phyloP scores from a whole-genome alignment of 2,329 filamentous ascomycete species.

The Trichoderma brevicompactum region DNA sequence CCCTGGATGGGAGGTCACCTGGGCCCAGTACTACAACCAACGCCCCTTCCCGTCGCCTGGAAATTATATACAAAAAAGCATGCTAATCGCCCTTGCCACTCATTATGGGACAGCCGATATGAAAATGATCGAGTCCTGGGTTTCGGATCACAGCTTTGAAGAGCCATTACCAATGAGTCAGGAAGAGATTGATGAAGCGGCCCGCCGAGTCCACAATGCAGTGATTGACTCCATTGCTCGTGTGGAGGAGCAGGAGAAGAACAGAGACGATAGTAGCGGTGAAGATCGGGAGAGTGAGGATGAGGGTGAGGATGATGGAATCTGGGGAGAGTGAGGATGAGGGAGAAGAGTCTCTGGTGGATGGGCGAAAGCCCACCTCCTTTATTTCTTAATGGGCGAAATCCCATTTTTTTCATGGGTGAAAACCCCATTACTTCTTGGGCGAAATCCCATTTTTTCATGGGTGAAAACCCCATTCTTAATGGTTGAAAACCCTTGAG shows the following conservation, averaged over 20 bases:
- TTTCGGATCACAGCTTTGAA: not conserved
- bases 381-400: too few species aligned
- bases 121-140: not conserved
- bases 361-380: too few species aligned
- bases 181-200: not conserved
- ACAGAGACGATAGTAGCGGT: not conserved
- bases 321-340: not conserved
- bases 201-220: not conserved
- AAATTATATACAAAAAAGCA: not conserved
- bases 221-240: not conserved
- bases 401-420: too few species aligned
- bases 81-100: constrained; percentile 1
- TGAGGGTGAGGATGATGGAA: not conserved
- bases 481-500: too few species aligned
- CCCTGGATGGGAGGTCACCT: not conserved
- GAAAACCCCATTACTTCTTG: too few species aligned
- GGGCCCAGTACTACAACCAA: constrained; percentile 5
- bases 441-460: too few species aligned
- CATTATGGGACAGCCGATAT: not conserved
- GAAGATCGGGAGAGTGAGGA: not conserved
- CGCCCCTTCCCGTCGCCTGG: not conserved
- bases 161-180: not conserved
- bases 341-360: too few species aligned
- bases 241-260: not conserved
- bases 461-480: too few species aligned